Conservation (phyloP, 2,329 filamentous ascomycete species). For the Penicillium sp. region DNA sequence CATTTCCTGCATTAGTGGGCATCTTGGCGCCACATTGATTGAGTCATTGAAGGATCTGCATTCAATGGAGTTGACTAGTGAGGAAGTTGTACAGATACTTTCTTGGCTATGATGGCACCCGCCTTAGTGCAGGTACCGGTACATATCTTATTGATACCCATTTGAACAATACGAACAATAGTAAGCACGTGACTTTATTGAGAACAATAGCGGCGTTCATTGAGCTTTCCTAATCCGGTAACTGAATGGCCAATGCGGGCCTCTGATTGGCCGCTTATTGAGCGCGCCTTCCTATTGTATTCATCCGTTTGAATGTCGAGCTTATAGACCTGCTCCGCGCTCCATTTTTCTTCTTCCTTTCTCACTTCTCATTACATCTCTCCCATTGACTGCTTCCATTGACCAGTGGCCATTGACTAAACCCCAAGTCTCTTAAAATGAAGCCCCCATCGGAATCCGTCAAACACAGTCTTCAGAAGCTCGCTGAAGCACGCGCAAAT, state of each 20-base stretch:
- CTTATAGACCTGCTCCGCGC: not conserved
- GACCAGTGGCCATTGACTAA: not conserved
- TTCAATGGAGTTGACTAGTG: not conserved
- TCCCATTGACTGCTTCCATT: no score
- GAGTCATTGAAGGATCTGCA: not conserved
- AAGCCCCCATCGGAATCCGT: slow-evolving; percentile 32
- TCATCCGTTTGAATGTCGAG: slow-evolving; percentile 1
- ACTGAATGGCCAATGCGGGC: not conserved
- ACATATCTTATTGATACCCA: slow-evolving; percentile 6
- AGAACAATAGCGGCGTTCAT: slow-evolving; percentile 9
- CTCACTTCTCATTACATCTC: not conserved
- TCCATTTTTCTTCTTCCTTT: not conserved
- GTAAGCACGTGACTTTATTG: slow-evolving; percentile 10
- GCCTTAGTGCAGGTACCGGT: not conserved
- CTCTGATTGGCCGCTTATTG: slow-evolving; percentile 10
- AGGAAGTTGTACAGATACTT: not conserved
- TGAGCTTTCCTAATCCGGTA: slow-evolving; percentile 6
- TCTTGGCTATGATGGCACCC: not conserved
- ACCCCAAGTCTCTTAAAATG: slow-evolving; percentile 19
- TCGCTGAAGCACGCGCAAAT: slow-evolving; percentile 24
- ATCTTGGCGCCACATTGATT: not conserved
- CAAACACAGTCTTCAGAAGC: slow-evolving; percentile 31
- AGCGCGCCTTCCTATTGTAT: slow-evolving; percentile 8
- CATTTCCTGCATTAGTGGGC: slow-evolving; percentile 14
- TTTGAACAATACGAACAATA: slow-evolving; percentile 2